phyloP scores from a whole-genome alignment of 352 stramenopile genomes.

The Pythium biforme region DNA sequence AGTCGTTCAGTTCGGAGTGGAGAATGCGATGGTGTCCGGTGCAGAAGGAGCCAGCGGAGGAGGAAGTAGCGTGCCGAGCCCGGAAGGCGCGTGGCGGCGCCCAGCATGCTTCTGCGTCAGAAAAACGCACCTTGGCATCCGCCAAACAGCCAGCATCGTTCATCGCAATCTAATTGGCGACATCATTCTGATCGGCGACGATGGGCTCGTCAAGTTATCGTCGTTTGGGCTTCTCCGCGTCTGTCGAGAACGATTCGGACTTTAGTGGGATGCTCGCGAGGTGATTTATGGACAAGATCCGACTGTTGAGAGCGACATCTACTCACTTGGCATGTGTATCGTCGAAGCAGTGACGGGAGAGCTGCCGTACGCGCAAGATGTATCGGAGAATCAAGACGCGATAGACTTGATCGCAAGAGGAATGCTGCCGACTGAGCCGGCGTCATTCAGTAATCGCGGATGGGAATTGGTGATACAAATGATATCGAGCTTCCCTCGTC shows the following conservation, averaged over 20 bases:
- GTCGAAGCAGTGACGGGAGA: conserved; percentile 32
- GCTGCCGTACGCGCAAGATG: conserved; percentile 4
- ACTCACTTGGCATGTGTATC: conserved; percentile 35
- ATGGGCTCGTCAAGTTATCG: conserved; percentile 4
- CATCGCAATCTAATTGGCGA: conserved; percentile 1
- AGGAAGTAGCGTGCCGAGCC: too few relatives aligned
- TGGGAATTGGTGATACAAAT: conserved; percentile 13
- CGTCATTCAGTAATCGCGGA: neutral
- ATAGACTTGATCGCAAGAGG: neutral
- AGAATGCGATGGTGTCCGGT: too few relatives aligned
- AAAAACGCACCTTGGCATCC: too few relatives aligned
- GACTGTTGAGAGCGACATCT: conserved; percentile 19
- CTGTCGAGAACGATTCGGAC: neutral
- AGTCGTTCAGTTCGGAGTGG: too few relatives aligned
- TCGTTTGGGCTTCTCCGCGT: conserved; percentile 9
- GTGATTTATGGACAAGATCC: conserved; percentile 4
- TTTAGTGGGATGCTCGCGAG: conserved; percentile 22
- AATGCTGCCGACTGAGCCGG: neutral
- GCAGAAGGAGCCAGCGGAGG: too few relatives aligned
- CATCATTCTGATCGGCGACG: conserved; percentile 27
- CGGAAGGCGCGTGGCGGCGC: too few relatives aligned
- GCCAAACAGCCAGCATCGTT: too few relatives aligned
- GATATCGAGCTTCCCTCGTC: neutral
- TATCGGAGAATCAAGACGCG: neutral
- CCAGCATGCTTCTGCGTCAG: too few relatives aligned